Conservation (phyloP, 306 rosid genomes). For the Neltuma alba region DNA sequence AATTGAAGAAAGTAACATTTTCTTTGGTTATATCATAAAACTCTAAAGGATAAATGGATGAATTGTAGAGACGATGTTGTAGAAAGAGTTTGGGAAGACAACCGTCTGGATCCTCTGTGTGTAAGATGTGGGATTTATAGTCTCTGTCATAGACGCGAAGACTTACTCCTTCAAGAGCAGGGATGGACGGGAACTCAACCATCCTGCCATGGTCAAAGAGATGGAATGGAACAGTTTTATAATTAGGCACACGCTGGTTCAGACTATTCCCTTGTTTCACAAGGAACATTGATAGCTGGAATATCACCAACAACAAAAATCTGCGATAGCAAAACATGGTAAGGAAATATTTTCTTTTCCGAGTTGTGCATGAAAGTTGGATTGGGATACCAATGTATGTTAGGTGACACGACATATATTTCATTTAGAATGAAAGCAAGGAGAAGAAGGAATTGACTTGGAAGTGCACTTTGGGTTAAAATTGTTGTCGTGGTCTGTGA, state of each 20-base stretch:
- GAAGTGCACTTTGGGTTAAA: too few relatives aligned
- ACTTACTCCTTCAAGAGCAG: not conserved
- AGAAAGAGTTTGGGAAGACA: not conserved
- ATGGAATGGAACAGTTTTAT: not conserved
- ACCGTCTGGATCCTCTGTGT: rapidly evolving
- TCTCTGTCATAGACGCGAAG: not conserved
- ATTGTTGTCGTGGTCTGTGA: too few relatives aligned
- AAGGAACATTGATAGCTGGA: not conserved
- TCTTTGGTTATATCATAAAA: too few relatives aligned
- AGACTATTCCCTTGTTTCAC: not conserved
- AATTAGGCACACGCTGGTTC: not conserved
- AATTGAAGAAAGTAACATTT: conserved; percentile 31
- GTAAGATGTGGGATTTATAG: not conserved
- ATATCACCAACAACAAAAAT: not conserved
- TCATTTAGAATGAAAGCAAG: not conserved
- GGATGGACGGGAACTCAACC: not conserved
- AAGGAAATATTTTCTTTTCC: too few relatives aligned
- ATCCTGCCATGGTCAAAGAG: not conserved
- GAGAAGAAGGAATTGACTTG: too few relatives aligned
- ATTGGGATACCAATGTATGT: too few relatives aligned
- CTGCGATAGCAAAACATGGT: not conserved
- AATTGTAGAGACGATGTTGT: not conserved
- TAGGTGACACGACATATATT: not conserved
- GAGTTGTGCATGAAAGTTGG: too few relatives aligned
- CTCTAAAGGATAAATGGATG: not conserved